Conservation (phyloP, 257 asterid genomes). For the Nicotiana tomentosiformis region DNA sequence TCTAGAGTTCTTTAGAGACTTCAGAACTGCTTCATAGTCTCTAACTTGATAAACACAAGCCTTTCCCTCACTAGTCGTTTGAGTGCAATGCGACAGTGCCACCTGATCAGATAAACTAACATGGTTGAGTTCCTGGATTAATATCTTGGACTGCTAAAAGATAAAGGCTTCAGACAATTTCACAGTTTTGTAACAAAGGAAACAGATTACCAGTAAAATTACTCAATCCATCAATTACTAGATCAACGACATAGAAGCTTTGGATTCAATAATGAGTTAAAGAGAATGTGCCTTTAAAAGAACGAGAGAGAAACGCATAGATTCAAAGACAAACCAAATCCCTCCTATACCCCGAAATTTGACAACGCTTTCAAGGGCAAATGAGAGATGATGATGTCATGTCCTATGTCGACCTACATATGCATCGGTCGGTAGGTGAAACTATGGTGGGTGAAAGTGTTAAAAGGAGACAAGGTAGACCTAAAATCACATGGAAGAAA, state of each 20-base stretch:
- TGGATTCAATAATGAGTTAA: background rate
- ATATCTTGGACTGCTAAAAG: background rate
- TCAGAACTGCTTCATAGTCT: slow-evolving; percentile 61
- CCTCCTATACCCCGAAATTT: background rate
- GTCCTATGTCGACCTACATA: no score
- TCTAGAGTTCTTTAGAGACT: slow-evolving; percentile 54
- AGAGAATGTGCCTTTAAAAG: background rate
- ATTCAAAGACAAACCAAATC: background rate
- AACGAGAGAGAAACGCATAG: background rate
- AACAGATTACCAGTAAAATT: background rate
- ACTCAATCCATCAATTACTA: background rate
- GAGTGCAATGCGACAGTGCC: slow-evolving; percentile 70
- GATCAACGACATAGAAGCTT: background rate
- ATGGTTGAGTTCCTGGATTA: background rate
- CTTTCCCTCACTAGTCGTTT: slow-evolving; percentile 61
- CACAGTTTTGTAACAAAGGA: background rate
- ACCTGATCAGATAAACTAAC: slow-evolving; percentile 36
- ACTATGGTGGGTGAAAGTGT: no score
- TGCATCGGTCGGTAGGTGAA: no score
- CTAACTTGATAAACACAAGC: slow-evolving; percentile 60
- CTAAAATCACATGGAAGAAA: no score
- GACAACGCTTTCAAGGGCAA: background rate
- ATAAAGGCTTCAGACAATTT: background rate
- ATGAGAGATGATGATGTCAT: no score
- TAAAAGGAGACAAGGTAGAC: no score